Conservation (phyloP, 345 rosid genomes). For the Diplotaxis tenuifolia region DNA sequence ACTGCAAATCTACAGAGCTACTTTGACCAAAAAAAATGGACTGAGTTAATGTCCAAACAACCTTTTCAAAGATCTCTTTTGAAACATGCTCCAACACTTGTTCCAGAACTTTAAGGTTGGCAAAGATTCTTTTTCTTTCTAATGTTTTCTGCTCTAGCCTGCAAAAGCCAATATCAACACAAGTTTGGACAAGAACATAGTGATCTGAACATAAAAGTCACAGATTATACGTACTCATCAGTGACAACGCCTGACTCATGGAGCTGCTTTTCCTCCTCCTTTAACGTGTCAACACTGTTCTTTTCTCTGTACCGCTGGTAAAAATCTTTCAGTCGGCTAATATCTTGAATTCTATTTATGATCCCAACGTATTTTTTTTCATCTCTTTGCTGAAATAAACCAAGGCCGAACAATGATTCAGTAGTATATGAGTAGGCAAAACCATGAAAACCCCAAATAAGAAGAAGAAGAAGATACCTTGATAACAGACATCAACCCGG, state of each 20-base stretch:
- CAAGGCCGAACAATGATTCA: constrained; percentile 15
- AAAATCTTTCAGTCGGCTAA: constrained; percentile 74
- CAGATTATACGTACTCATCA: constrained; percentile 48
- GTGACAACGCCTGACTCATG: constrained; percentile 70
- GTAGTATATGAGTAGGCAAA: constrained; percentile 3
- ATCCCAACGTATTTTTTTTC: constrained; percentile 79
- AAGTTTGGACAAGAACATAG: background rate
- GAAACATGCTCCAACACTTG: constrained; percentile 75
- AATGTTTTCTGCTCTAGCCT: constrained; percentile 87
- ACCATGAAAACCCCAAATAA: constrained; percentile 1
- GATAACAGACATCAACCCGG: constrained; percentile 91
- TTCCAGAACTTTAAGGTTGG: constrained; percentile 79
- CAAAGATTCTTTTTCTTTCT: constrained; percentile 77
- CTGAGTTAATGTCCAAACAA: constrained; percentile 30
- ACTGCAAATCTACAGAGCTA: constrained; percentile 2
- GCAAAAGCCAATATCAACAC: constrained; percentile 33
- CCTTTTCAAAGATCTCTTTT: constrained; percentile 87
- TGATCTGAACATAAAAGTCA: constrained; percentile 3
- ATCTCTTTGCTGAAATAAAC: constrained; percentile 79
- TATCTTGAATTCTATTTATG: constrained; percentile 88
- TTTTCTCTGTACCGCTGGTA: constrained; percentile 75
- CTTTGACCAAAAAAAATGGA: background rate
- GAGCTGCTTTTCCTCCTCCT: constrained; percentile 76
- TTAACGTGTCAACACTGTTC: constrained; percentile 67
- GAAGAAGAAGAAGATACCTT: constrained; percentile 49